phyloP scores from a whole-genome alignment of 495 filamentous ascomycete genomes.

The Amphirosellinia nigrospora region DNA sequence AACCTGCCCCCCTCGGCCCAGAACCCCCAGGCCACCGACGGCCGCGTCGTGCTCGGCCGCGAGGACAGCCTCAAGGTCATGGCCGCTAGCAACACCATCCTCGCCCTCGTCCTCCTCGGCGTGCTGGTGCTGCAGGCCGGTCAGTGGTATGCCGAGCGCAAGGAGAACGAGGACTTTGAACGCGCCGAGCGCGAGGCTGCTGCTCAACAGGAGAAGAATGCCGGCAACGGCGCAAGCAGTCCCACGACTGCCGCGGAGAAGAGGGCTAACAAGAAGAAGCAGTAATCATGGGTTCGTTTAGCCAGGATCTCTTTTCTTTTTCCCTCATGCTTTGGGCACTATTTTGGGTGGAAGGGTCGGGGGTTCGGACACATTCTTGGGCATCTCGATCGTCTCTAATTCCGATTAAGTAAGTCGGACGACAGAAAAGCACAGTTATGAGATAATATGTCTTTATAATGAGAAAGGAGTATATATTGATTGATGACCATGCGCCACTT shows the following conservation, averaged over 20 bases:
- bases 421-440: not conserved
- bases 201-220: slow-evolving; percentile 52
- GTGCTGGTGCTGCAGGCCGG: slow-evolving; percentile 93
- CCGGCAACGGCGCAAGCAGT: slow-evolving; percentile 29
- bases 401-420: not conserved
- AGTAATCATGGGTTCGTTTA: slow-evolving; percentile 8
- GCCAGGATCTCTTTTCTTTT: not conserved
- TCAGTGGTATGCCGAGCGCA: slow-evolving; percentile 97
- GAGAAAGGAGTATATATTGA: slow-evolving; percentile 9
- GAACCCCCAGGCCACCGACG: slow-evolving; percentile 42
- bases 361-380: not conserved
- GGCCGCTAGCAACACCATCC: slow-evolving; percentile 93
- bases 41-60: slow-evolving; percentile 62
- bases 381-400: slow-evolving; percentile 9
- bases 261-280: slow-evolving; percentile 48
- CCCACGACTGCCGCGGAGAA: slow-evolving; percentile 37
- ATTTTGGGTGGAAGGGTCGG: not conserved
- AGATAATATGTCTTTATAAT: not conserved
- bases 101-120: slow-evolving; percentile 88
- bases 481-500: not conserved
- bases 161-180: slow-evolving; percentile 82
- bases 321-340: not conserved
- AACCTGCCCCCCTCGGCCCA: slow-evolving; percentile 45
- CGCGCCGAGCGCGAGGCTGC: slow-evolving; percentile 61
- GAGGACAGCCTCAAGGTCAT: slow-evolving; percentile 90